phyloP scores from a whole-genome alignment of 1,139 yeast species.

The Hansenula sp. region DNA sequence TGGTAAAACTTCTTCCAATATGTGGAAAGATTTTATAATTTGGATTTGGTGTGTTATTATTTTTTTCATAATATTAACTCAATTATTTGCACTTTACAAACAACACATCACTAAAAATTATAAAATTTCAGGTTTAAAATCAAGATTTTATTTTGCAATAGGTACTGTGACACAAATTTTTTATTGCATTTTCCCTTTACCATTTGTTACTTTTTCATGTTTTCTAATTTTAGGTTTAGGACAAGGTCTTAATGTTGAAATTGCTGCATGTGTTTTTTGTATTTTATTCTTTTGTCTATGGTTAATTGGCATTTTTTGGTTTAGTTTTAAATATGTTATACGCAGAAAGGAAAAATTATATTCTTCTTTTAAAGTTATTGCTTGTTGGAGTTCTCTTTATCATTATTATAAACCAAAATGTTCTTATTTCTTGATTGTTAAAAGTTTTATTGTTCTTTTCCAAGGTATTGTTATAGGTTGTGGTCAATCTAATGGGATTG shows the following conservation, averaged over 20 bases:
- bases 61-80: constrained; percentile 3
- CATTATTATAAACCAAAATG: constrained; percentile 40
- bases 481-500: constrained; percentile 38
- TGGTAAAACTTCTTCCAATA: background rate
- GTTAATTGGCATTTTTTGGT: constrained; percentile 24
- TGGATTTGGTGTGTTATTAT: constrained; percentile 25
- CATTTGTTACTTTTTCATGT: constrained; percentile 40
- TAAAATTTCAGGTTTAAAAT: constrained; percentile 2
- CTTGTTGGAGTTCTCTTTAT: constrained; percentile 44
- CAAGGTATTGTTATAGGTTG: constrained; percentile 40
- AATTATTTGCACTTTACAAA: constrained; percentile 4
- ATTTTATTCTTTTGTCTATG: constrained; percentile 31
- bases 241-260: background rate
- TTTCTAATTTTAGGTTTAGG: constrained; percentile 29
- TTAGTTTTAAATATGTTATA: constrained; percentile 26
- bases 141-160: constrained; percentile 12
- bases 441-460: constrained; percentile 28
- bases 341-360: constrained; percentile 29
- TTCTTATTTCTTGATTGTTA: constrained; percentile 35
- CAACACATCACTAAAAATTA: background rate
- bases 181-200: constrained; percentile 37
- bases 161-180: constrained; percentile 35
- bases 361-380: constrained; percentile 42
- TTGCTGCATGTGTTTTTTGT: constrained; percentile 24
- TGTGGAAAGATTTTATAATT: constrained; percentile 43